phyloP scores from a whole-genome alignment of 305 asterid genomes.

The Fraxinus greggii region DNA sequence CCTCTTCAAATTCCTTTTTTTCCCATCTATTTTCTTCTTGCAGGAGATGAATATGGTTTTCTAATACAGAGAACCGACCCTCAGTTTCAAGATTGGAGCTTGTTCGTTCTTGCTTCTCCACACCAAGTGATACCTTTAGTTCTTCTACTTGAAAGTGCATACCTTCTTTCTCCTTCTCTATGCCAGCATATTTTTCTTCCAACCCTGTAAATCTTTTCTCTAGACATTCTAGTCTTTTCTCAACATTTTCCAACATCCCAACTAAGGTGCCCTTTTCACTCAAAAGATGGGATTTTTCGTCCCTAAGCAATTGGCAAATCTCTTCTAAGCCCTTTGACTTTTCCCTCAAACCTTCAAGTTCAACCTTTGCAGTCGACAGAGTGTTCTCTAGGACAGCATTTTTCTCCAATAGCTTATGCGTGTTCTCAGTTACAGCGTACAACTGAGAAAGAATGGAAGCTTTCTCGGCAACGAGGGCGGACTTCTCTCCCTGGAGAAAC shows the following conservation, averaged over 20 bases:
- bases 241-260: constrained; percentile 59
- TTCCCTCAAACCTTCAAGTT: constrained; percentile 86
- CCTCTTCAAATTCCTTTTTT: constrained; percentile 78
- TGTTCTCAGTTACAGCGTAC: constrained; percentile 63
- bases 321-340: constrained; percentile 81
- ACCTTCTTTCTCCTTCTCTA: constrained; percentile 68
- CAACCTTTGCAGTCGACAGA: constrained; percentile 66
- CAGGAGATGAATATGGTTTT: constrained; percentile 63
- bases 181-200: constrained; percentile 61
- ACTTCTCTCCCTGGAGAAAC: constrained; percentile 59
- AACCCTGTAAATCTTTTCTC: constrained; percentile 62
- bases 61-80: constrained; percentile 51
- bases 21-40: constrained; percentile 68
- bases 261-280: constrained; percentile 58
- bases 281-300: constrained; percentile 66
- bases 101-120: constrained; percentile 72
- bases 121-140: constrained; percentile 48
- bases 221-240: constrained; percentile 52
- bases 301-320: constrained; percentile 72
- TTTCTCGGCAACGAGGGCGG: constrained; percentile 61
- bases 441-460: constrained; percentile 72
- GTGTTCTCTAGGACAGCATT: constrained; percentile 77
- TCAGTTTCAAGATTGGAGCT: constrained; percentile 48
- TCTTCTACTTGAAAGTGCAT: constrained; percentile 57
- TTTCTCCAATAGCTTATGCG: constrained; percentile 70